phyloP scores from a whole-genome alignment of 805 yeast genomes.

The Barnettozyma vustinii region DNA sequence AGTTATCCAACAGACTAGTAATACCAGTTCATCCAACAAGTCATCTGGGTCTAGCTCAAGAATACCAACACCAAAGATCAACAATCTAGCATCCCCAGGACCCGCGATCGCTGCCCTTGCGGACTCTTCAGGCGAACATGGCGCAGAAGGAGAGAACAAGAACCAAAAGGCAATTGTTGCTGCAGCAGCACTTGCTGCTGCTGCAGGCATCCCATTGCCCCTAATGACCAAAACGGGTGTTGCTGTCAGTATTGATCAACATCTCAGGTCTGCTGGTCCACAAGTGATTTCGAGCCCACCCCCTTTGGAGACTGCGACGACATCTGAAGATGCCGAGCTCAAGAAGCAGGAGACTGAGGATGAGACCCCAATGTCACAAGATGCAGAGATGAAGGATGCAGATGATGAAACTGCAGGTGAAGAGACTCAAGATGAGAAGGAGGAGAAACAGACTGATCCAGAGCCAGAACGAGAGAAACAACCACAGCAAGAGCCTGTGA shows the following conservation, averaged over 20 bases:
- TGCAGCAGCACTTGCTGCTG: conserved; percentile 80
- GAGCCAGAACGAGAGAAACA: conserved; percentile 9
- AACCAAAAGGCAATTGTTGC: conserved; percentile 57
- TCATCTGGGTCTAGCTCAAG: conserved; percentile 4
- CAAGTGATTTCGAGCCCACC: background rate
- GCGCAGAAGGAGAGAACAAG: conserved; percentile 15
- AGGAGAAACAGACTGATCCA: conserved; percentile 6
- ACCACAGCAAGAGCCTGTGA: conserved; percentile 11
- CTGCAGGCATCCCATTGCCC: conserved; percentile 73
- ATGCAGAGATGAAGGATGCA: conserved; percentile 8
- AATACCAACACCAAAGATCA: conserved; percentile 13
- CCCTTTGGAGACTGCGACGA: background rate
- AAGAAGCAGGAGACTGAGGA: conserved; percentile 1
- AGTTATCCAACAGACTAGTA: background rate
- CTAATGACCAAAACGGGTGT: conserved; percentile 17
- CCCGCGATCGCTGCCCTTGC: conserved; percentile 39
- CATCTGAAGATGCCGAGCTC: background rate
- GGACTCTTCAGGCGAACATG: conserved; percentile 18
- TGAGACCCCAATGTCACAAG: conserved; percentile 5
- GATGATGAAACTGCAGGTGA: conserved; percentile 11
- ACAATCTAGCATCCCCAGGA: conserved; percentile 36
- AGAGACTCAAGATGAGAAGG: conserved; percentile 16
- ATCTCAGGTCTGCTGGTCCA: conserved; percentile 6
- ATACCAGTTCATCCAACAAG: background rate
- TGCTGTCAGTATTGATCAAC: conserved; percentile 12